phyloP scores from a whole-genome alignment of 768 basidiomycete genomes.

The Amyloporia xantha region DNA sequence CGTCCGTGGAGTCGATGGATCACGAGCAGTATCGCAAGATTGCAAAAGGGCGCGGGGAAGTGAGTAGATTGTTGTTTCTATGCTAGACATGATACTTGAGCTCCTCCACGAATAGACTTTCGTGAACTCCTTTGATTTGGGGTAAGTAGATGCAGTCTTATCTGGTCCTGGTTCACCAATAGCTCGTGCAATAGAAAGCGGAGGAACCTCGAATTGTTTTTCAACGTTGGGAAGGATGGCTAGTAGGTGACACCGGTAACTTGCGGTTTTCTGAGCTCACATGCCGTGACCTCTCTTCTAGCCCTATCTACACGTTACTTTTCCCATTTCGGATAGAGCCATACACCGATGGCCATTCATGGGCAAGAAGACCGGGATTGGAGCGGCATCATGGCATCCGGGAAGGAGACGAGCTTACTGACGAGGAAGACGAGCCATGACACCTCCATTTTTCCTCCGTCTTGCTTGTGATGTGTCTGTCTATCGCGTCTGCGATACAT shows the following conservation, averaged over 20 bases:
- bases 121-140: slow-evolving; percentile 88
- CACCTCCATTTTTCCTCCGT: too few relatives aligned
- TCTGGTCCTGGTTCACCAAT: neutral
- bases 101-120: slow-evolving; percentile 44
- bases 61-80: slow-evolving; percentile 29
- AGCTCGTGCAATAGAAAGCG: slow-evolving; percentile 31
- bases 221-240: slow-evolving; percentile 75
- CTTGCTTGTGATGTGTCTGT: too few relatives aligned
- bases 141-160: slow-evolving; percentile 32
- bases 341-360: slow-evolving; percentile 76
- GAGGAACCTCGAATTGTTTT: slow-evolving; percentile 76
- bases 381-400: slow-evolving; percentile 54
- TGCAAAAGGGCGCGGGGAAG: slow-evolving; percentile 66
- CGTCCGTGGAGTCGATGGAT: slow-evolving; percentile 87
- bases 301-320: slow-evolving; percentile 73
- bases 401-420: slow-evolving; percentile 84
- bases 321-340: slow-evolving; percentile 76
- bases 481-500: too few relatives aligned
- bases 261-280: too few relatives aligned
- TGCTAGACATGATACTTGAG: neutral
- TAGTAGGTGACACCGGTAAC: too few relatives aligned
- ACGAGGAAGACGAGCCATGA: slow-evolving; percentile 56
- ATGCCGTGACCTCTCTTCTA: slow-evolving; percentile 29
- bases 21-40: slow-evolving; percentile 67
- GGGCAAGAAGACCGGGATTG: slow-evolving; percentile 67